A percentile compares a stretch with the other conserved stretches of the same genome.
Conservation (phyloP, 2,329 filamentous ascomycete genomes). For the Xylaria sp. region DNA sequence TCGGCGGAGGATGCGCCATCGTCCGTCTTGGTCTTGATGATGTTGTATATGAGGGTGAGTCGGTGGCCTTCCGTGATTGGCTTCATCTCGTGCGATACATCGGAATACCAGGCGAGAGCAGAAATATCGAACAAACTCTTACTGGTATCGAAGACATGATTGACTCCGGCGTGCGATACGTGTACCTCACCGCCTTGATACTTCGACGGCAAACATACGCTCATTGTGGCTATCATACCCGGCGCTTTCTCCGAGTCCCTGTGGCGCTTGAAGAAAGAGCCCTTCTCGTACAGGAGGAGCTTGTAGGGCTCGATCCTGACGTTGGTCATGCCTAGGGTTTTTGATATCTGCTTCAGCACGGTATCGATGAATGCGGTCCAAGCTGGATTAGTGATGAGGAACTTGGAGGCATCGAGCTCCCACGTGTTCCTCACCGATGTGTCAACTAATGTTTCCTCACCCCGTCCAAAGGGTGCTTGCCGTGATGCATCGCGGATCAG, state of each 20-base stretch:
- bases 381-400: conserved; percentile 33
- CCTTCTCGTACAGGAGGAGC: conserved; percentile 42
- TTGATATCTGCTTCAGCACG: conserved; percentile 24
- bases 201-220: conserved; percentile 41
- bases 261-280: conserved; percentile 42
- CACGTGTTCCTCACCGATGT: conserved; percentile 35
- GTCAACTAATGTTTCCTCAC: conserved; percentile 36
- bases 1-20: conserved; percentile 2
- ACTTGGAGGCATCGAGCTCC: conserved; percentile 35
- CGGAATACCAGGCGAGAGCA: conserved; percentile 25
- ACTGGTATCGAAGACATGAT: conserved; percentile 30
- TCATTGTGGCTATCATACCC: conserved; percentile 44
- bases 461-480: conserved; percentile 36
- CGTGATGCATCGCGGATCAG: conserved; percentile 23
- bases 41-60: conserved; percentile 14
- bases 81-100: conserved; percentile 10
- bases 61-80: conserved; percentile 6
- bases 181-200: conserved; percentile 41
- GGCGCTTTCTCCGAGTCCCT: conserved; percentile 41
- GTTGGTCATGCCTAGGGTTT: conserved; percentile 29
- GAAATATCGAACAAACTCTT: conserved; percentile 22
- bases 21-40: conserved; percentile 4
- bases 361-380: conserved; percentile 32
- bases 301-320: conserved; percentile 36
- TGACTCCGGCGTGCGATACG: conserved; percentile 33